A percentile compares a stretch with the other conserved stretches of the same genome.
These are phyloP conservation scores for Candida sojae DNA, from an alignment of 1,139 yeast species.

Conservation along the genomic window DNA sequence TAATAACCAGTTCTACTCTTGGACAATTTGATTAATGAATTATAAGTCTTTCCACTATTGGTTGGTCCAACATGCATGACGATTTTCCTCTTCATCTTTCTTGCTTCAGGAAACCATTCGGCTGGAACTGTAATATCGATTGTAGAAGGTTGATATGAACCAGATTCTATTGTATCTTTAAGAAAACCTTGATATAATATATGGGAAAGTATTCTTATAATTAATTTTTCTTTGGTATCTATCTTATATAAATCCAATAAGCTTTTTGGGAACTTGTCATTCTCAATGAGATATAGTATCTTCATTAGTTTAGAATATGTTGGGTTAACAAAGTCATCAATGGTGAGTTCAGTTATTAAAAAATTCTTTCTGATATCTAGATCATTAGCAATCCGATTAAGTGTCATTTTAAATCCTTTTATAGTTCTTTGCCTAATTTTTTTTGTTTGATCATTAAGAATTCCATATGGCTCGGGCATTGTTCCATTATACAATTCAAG, in stretches of 20 bases:
- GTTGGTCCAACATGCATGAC: conserved; percentile 97
- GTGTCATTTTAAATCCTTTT: neutral
- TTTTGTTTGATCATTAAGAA: conserved; percentile 9
- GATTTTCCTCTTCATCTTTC: conserved; percentile 76
- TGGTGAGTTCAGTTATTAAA: neutral
- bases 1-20: conserved; percentile 80
- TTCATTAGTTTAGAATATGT: conserved; percentile 21
- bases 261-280: conserved; percentile 21
- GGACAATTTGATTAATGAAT: conserved; percentile 70
- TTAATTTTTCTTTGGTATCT: conserved; percentile 19
- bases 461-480: conserved; percentile 8
- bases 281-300: conserved; percentile 21
- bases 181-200: conserved; percentile 25
- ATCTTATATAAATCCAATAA: conserved; percentile 20
- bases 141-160: conserved; percentile 16
- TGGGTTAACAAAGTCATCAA: conserved; percentile 35
- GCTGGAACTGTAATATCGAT: conserved; percentile 70
- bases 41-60: conserved; percentile 92
- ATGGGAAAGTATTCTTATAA: conserved; percentile 23
- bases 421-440: neutral
- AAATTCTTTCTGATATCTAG: neutral
- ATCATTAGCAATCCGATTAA: neutral
- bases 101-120: conserved; percentile 87
- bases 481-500: neutral
- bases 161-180: conserved; percentile 17